Percentiles rank a stretch among this genome's conserved stretches.
These are phyloP conservation scores for Cyclotella distinguenda DNA, from an alignment of 108 stramenopile genomes.

Conservation along the genomic window DNA sequence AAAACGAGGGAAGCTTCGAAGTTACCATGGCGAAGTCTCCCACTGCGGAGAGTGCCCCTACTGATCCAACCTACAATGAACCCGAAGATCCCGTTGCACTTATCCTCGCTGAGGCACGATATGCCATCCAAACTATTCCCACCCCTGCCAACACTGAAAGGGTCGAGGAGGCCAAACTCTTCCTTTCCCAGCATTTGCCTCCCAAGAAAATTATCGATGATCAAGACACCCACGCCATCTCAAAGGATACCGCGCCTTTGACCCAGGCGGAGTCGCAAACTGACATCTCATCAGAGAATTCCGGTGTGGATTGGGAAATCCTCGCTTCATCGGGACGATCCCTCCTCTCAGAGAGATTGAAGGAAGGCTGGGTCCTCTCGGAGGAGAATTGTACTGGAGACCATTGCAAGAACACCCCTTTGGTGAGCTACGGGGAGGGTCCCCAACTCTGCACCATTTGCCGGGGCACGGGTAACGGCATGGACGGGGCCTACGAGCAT, in stretches of 20 bases:
- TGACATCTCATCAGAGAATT: no score
- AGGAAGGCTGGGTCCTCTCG: constrained; percentile 23
- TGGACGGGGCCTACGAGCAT: constrained; percentile 24
- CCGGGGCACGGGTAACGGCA: constrained; percentile 16
- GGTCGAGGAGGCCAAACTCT: constrained; percentile 5
- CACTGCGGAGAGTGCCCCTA: constrained; percentile 9
- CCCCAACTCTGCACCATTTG: constrained; percentile 16
- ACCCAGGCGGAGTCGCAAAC: no score
- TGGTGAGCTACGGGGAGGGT: background rate
- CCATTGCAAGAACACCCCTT: constrained; percentile 26
- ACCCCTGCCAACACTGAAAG: background rate
- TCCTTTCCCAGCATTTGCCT: no score
- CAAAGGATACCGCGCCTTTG: no score
- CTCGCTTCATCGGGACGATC: constrained; percentile 9
- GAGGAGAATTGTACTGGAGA: constrained; percentile 10
- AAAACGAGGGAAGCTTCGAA: background rate
- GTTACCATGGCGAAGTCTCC: background rate
- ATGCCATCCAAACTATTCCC: background rate
- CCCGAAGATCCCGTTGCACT: constrained; percentile 9
- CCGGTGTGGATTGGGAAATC: constrained; percentile 9
- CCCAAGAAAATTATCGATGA: no score
- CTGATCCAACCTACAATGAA: no score
- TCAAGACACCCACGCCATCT: background rate
- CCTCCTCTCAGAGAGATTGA: constrained; percentile 13
- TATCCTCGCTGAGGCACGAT: constrained; percentile 28